Base-by-base conservation (phyloP, 176 grass and related monocot genomes). In the Typha latifolia region DNA sequence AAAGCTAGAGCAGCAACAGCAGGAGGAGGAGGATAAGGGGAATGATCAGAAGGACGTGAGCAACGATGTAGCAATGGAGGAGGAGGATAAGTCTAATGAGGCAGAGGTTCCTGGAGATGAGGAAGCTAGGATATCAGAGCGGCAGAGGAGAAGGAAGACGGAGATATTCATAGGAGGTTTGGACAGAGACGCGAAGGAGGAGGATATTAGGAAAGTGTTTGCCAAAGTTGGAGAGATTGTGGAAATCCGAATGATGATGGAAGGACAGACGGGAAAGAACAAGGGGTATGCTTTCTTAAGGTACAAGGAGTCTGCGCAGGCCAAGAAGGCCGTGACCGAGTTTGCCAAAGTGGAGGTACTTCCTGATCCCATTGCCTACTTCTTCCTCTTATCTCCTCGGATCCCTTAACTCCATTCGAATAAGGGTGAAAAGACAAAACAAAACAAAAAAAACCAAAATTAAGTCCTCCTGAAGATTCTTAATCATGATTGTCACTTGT, bases 81-180 rank as follows among this genome's bases (percentile, higher is more conserved):
- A 65, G 31, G n/a, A 62, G 53, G 32, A 48, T n/a, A 49, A 64
- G 47, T 61, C 26, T 7, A 15, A 51, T 18, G 24, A 11, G 47
- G 24, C 57, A 9, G 66, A 16, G 24, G 18, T 3, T 3, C 21
- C 62, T 63, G 47, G 47, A 1, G 74, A 77, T 16, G 64, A 76
- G 57, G 69, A 51, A 62, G 78, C 32, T 3, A 72, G 51, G 64
- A 75, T 82, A 12, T 74, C 75, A 4, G 81, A 82, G 62, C 29
- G 75, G 24, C 78, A 79, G 76, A 91, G 52, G 51, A 72, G 26
- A 76, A 84, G 51, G 77, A 77, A 62, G 47, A 87, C 61, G 2
- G 89, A 91, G 72, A 83, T 87, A 63, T 91, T 91, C 66, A 80
- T 91, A 61, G 89, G 84, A 23, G 89, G 81, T 43, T 67, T 91